phyloP scores from a whole-genome alignment of 345 rosid genomes.

The Eucalyptus virginea region DNA sequence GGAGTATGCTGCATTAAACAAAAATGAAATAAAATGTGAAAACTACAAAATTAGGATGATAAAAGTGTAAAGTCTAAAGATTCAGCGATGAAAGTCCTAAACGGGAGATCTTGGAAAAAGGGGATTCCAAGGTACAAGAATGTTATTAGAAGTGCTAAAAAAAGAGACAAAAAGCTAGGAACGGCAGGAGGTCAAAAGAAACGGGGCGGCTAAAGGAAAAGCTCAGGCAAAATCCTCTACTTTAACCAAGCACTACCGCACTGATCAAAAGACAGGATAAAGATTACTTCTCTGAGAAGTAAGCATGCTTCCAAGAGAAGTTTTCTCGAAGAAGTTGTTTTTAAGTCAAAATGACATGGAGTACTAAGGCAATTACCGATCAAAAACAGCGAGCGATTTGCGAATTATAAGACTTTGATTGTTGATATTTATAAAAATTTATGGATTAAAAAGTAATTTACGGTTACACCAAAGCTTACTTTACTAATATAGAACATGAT shows the following conservation, averaged over 20 bases:
- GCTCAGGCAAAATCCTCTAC: rapidly evolving
- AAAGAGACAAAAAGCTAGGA: not conserved
- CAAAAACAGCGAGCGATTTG: too few relatives aligned
- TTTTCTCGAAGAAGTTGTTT: rapidly evolving
- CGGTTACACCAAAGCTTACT: rapidly evolving
- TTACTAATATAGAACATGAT: not conserved
- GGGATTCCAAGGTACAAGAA: not conserved
- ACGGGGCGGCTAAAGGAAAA: not conserved
- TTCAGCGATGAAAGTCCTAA: rapidly evolving
- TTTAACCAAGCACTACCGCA: not conserved
- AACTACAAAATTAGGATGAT: not conserved
- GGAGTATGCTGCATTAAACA: rapidly evolving
- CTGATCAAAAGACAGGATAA: not conserved
- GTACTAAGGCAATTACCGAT: not conserved
- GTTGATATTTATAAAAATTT: not conserved
- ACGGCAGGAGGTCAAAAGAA: not conserved
- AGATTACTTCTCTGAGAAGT: not conserved
- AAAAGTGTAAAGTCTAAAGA: not conserved
- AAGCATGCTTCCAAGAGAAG: not conserved
- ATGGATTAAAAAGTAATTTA: not conserved
- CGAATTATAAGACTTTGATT: rapidly evolving
- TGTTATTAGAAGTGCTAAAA: not conserved
- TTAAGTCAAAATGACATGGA: not conserved
- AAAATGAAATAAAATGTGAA: not conserved
- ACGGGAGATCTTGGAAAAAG: not conserved